Conservation (phyloP, 2,329 filamentous ascomycete genomes). For the Pleurostoma richardsiae region DNA sequence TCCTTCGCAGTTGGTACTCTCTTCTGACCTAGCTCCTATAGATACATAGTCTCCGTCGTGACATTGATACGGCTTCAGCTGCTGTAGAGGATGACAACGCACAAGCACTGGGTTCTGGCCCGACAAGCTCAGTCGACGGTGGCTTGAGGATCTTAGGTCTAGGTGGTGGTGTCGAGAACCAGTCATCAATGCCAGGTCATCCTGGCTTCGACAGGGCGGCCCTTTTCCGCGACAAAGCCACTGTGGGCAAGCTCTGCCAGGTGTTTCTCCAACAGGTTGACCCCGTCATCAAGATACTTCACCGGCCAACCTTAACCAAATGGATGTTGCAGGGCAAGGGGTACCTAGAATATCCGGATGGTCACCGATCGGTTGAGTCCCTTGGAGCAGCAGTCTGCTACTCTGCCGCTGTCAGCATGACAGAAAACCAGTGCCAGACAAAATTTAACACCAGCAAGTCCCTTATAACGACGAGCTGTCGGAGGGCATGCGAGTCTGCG, state of each 20-base stretch:
- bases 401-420: slow-evolving; percentile 16
- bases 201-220: too few relatives aligned
- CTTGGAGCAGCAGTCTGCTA: slow-evolving; percentile 15
- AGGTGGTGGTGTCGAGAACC: too few relatives aligned
- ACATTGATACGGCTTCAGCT: neutral
- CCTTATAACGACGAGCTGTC: slow-evolving; percentile 6
- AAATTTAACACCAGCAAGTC: slow-evolving; percentile 9
- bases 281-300: slow-evolving; percentile 17
- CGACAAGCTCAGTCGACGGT: neutral
- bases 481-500: slow-evolving; percentile 12
- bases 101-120: neutral
- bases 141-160: neutral
- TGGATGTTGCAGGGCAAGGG: slow-evolving; percentile 13
- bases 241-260: slow-evolving; percentile 9
- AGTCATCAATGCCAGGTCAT: too few relatives aligned
- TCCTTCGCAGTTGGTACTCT: too few relatives aligned
- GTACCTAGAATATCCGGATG: slow-evolving; percentile 16
- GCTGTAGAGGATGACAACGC: neutral
- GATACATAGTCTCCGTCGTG: neutral
- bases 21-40: neutral
- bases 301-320: slow-evolving; percentile 11
- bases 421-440: slow-evolving; percentile 14
- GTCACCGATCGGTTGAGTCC: slow-evolving; percentile 9
- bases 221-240: neutral
- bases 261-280: slow-evolving; percentile 16